Conservation (phyloP, 805 yeast genomes). For the Candida takata region DNA sequence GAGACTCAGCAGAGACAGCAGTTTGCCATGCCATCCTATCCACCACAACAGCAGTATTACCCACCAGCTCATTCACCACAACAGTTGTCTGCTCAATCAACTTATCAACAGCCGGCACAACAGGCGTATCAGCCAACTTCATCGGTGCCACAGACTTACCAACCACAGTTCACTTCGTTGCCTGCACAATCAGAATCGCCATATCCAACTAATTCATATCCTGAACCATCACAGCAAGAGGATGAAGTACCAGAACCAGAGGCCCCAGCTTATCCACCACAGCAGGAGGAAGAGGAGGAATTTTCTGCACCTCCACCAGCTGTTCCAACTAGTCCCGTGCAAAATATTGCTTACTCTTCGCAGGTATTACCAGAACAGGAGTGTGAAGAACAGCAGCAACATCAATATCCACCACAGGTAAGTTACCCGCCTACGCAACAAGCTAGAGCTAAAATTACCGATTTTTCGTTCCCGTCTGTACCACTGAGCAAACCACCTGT, state of each 20-base stretch:
- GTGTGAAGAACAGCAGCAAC: neutral
- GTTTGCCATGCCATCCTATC: slow-evolving; percentile 5
- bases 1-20: slow-evolving; percentile 23
- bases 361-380: neutral
- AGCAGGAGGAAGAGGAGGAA: slow-evolving; percentile 15
- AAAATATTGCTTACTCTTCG: neutral
- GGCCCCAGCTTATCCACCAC: slow-evolving; percentile 7
- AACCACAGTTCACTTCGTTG: slow-evolving; percentile 1
- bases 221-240: slow-evolving; percentile 4
- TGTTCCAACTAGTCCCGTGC: slow-evolving; percentile 1
- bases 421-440: no score
- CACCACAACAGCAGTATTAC: slow-evolving; percentile 7
- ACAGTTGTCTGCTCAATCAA: slow-evolving; percentile 2
- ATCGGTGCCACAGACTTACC: slow-evolving; percentile 1
- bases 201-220: slow-evolving; percentile 10
- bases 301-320: slow-evolving; percentile 16
- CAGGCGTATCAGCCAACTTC: slow-evolving; percentile 6
- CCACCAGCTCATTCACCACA: slow-evolving; percentile 1
- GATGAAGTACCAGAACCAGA: slow-evolving; percentile 1
- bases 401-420: no score
- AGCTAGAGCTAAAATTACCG: slow-evolving; percentile 22
- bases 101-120: slow-evolving; percentile 4
- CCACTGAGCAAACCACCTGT: slow-evolving; percentile 26
- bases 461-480: slow-evolving; percentile 34
- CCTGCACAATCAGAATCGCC: slow-evolving; percentile 8